Percentiles rank a stretch among this genome's conserved stretches.
These are phyloP conservation scores for Bruguiera gymnorhiza DNA, from an alignment of 345 rosid genomes.

Conservation along the genomic window DNA sequence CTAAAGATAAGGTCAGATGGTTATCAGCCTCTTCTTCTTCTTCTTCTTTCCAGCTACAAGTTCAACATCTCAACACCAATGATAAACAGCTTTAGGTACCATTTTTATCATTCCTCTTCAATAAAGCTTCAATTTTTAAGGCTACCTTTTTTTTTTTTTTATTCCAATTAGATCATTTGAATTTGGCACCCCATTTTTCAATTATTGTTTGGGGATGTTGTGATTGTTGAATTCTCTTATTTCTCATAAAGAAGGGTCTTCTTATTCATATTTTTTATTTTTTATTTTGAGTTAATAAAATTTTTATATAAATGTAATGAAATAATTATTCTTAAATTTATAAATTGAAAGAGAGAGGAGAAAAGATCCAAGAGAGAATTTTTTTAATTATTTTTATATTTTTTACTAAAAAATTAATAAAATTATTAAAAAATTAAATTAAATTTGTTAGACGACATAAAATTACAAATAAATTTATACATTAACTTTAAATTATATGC, in stretches of 20 bases:
- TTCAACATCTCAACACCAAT: conserved; percentile 28
- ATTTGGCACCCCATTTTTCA: conserved; percentile 2
- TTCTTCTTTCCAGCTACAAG: conserved; percentile 21
- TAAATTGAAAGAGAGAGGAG: neutral
- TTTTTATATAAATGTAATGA: neutral
- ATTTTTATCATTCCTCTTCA: neutral
- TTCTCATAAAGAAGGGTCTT: neutral
- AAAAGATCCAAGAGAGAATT: too few species aligned
- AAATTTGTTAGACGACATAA: too few species aligned
- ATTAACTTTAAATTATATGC: too few species aligned
- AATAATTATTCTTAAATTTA: neutral
- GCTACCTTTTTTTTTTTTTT: conserved; percentile 16
- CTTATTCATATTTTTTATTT: neutral
- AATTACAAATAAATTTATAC: too few species aligned
- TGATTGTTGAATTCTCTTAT: neutral
- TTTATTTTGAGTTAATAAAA: neutral
- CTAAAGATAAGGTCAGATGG: conserved; percentile 64
- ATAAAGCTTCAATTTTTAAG: conserved; percentile 6
- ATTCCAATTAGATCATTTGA: conserved; percentile 7
- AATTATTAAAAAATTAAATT: too few species aligned
- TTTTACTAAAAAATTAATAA: too few species aligned
- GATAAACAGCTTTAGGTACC: conserved; percentile 56
- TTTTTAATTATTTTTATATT: too few species aligned
- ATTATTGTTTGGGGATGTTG: neutral
- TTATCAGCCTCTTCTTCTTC: conserved; percentile 37